Base-by-base conservation (phyloP, 768 basidiomycete genomes). In the Pulveroboletus frians region DNA sequence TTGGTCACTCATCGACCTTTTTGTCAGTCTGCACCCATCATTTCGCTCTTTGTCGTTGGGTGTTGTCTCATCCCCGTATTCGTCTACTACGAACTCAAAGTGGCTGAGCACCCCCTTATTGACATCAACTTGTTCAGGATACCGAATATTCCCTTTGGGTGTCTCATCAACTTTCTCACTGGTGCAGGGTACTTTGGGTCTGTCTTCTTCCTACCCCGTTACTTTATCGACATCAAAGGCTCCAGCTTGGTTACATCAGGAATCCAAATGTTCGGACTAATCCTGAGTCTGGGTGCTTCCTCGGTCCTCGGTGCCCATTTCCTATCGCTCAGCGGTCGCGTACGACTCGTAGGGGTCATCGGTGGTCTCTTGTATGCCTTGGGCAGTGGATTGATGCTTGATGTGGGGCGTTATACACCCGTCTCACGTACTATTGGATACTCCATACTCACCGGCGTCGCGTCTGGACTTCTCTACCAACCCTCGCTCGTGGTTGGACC, bases 151-250 rank as follows among this genome's bases (percentile, higher is more conserved):
- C 68, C 64, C 20, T 65, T 68, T 9, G 50, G 64, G 5, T 70
- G 68, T 47, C 55, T 71, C 46, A 68, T 69, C 54, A 71, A 70
- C 43, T 71, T 69, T 52, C 64, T 69, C 40, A 70, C 68, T 0
- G 68, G 69, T 38, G 69, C 69, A 13, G 68, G 68, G 17, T 71
- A 68, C 53, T 71, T 69, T 46, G 68, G 68, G 9, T 57, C 59
- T 13, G 68, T 71, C 49, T 69, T 71, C 51, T 69, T 71, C 53
- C 61, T 69, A 21, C 68, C 68, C n/a, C 69, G 67, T 34, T 69
- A 71, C 50, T 71, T 69, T 41, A 71, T 71, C 53, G 69, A 71
- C 43, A 48, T 69, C 53, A 69, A 68, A 32, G 55, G 62, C 15
- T 71, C 67, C 30, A 57, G 45, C 43, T 48, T 71, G 39, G 61